Evolutionary conservation across 2,329 filamentous ascomycete species (phyloP).

Genomic region (Sclerotiophoma versabilis): DNA sequence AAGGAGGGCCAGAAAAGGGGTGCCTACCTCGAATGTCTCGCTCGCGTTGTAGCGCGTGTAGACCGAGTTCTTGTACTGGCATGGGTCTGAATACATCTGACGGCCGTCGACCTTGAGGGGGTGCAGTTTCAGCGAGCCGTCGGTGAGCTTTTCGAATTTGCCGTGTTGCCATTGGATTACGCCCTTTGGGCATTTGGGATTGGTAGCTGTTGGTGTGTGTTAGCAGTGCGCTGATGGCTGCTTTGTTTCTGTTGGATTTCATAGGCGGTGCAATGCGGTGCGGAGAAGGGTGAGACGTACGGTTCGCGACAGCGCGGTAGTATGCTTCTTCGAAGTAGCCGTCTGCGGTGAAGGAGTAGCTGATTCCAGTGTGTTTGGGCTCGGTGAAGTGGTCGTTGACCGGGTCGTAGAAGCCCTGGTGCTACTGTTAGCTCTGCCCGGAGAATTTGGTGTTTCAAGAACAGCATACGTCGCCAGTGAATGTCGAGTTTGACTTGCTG

Average conservation of each 20-base stretch:
- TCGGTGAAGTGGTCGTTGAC: slow-evolving; percentile 70
- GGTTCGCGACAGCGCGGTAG: slow-evolving; percentile 73
- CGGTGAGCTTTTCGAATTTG: slow-evolving; percentile 61
- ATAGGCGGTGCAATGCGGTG: not conserved
- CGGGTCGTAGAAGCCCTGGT: slow-evolving; percentile 73
- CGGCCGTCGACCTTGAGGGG: slow-evolving; percentile 72
- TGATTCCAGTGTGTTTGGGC: slow-evolving; percentile 70
- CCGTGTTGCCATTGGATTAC: slow-evolving; percentile 80
- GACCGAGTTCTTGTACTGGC: slow-evolving; percentile 59
- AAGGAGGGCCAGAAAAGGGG: not conserved
- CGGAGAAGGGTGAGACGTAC: slow-evolving; percentile 54
- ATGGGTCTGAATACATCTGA: slow-evolving; percentile 71
- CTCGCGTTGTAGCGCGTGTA: slow-evolving; percentile 73
- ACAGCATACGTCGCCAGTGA: slow-evolving; percentile 69
- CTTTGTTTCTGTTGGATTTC: not conserved
- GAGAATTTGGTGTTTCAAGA: slow-evolving; percentile 23
- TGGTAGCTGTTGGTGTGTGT: slow-evolving; percentile 56
- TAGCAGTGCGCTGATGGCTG: slow-evolving; percentile 21
- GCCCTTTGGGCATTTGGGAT: slow-evolving; percentile 67
- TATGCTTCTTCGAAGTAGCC: slow-evolving; percentile 74
- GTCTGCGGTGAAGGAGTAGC: slow-evolving; percentile 75
- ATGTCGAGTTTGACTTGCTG: slow-evolving; percentile 71
- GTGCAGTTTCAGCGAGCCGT: slow-evolving; percentile 65
- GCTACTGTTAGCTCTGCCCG: slow-evolving; percentile 19
- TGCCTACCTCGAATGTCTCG: slow-evolving; percentile 66